Evolutionary conservation across 305 asterid genomes (phyloP), one percentile per base, ranked within the genome.

Genomic region (Rubia peregrina): DNA sequence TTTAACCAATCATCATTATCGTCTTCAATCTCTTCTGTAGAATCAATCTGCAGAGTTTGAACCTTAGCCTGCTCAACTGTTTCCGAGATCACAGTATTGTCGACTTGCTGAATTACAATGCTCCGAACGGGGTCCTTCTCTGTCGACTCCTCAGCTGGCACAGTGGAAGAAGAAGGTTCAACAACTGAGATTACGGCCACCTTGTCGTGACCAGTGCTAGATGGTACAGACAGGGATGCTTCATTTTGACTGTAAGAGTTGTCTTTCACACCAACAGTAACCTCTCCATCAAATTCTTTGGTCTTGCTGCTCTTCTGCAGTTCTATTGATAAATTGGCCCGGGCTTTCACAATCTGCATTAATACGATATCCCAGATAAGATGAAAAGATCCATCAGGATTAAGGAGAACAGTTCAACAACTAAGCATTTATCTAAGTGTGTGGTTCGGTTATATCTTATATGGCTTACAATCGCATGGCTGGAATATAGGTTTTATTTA

Each of bases 1-100:
- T 89, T 86, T 66, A 95, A 81, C 99, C 99, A 95, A 80, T 89
- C 99, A 80, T 91, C 99, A 55, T 75, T 89, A 72, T 89, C 96
- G 64, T 94, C 91, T 48, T 88, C 95, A 42, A 78, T 84, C 55
- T 79, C 87, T 43, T 49, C 84, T 9, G 56, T 46, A 57, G 84
- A 67, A 73, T 60, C 79, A 65, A 87, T 63, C 24, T 67, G 78
- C 38, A n/a, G 13, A 59, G 65, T 65, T 72, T 78, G 84, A 63
- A 78, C 81, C 74, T 75, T 75, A 46, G 51, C 71, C 69, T 56
- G 85, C 61, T 66, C 67, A 67, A n/a, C 81, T 59, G 78, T 84
- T 73, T 83, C 88, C 72, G 79, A 81, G 59, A 65, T 73, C 46
- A 70, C 83, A 21, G 91, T 42, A 43, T 82, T 86, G 69, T 84